Evolutionary conservation across 2,329 filamentous ascomycete species (phyloP), one percentile per base, ranked within the genome.

Genomic region (Fusarium verticillioides): DNA sequence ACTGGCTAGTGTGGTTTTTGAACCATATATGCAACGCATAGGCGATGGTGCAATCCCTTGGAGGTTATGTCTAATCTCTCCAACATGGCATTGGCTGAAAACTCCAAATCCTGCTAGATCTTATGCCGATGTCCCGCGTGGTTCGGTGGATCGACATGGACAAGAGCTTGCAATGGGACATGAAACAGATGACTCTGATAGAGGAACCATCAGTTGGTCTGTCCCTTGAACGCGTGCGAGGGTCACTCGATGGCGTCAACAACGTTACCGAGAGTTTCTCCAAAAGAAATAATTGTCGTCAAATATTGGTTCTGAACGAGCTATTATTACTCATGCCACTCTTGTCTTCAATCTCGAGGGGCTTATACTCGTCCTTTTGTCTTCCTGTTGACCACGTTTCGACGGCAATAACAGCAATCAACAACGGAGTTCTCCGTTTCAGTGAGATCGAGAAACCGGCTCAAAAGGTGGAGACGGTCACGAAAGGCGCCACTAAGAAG

Each of bases 241-340:
- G 9, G 11, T 18, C 4, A 15, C 9, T 40, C 26, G 46, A 60
- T 60, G 44, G 57, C 57, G 47, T 60, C 57, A 60, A 43, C 52
- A 23, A 7, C 46, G 34, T n/a, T 23, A 28, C 57, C 57, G 46
- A 60, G 28, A 53, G 47, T 53, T 60, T 60, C 46, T 60, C 44
- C 57, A 28, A 15, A 9, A 36, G 9, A 11, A 19, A 19, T 26
- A 21, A 21, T 15, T 26, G 11, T 21, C 18, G 4, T 26, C n/a
- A 15, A 19, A 15, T 6, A 26, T 34, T 52, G 2, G n/a, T 11
- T 4, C 8, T 11, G 0, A 26, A 18, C 3, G 5, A 9, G 12
- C 6, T 34, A 15, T 19, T 9, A 8, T 15, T 26, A 28, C 43
- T 13, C 5, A 21, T 11, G 2, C 4, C n/a, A 8, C 23, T 15